Evolutionary conservation across 352 stramenopile genomes (phyloP), one percentile per base, ranked within the genome.

Genomic region (Phytophthora pisi): DNA sequence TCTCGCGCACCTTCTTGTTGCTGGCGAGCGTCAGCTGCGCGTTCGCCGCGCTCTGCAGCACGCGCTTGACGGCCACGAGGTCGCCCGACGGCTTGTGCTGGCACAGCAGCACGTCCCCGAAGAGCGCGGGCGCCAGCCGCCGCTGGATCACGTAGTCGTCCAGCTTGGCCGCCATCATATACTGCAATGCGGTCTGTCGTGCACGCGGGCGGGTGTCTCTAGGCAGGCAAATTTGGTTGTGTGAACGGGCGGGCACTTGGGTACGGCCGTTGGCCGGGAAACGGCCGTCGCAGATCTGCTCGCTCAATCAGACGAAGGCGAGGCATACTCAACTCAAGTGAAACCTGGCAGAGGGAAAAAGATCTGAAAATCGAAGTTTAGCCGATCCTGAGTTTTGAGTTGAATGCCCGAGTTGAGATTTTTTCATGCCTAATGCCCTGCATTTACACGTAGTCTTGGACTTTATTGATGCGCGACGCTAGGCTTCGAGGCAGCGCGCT

Each of bases 111-210:
- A 95, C 84, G 60, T 93, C 82, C 24, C 87, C 87, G 66, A 93
- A 95, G 31, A 95, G 83, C 46, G 87, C 84, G 4, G 86, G 81
- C 43, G 84, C 82, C 0, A 95, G 74, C 0, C 81, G 80, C 61
- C 82, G 79, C 71, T 93, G 81, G 68, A 95, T 93, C 68, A 89
- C 79, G 66, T 95, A 95, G 62, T 90, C 72, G 67, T 95, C 84
- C 64, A 95, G 69, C 70, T 90, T 79, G 45, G 72, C 71, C 31
- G 79, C 78, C 68, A 77, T 77, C n/a, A 51, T 57, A 45, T 16
- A 5, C 11, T 18, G 38, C 4, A n/a, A 18, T 15, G 38, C 13
- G 20, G 20, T 20, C 20, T 20, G 20, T 20, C 20, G 20, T 20
- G 20, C 20, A 20, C 20, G 20, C 20, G 20, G 20, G 20, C 20